Evolutionary conservation across 2,329 filamentous ascomycete species (phyloP).

Genomic region (Trichoderma sp.): DNA sequence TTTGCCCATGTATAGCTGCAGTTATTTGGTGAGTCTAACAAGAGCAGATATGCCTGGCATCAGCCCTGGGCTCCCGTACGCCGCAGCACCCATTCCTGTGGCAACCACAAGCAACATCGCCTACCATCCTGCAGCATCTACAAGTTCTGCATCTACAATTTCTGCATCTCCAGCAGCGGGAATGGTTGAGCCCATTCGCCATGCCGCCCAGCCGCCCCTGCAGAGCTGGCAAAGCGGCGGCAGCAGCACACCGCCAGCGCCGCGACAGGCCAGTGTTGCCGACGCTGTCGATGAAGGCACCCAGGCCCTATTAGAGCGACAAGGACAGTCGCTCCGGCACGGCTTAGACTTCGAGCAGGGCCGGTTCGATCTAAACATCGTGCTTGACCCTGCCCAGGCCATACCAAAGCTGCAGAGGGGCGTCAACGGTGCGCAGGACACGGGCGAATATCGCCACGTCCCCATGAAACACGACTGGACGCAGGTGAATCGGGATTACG

Average conservation of each 20-base stretch:
- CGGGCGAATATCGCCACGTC: slow-evolving; percentile 42
- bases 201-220: not conserved
- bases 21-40: not conserved
- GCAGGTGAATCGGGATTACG: slow-evolving; percentile 27
- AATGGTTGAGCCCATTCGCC: not conserved
- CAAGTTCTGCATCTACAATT: not conserved
- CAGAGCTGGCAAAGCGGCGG: slow-evolving; percentile 12
- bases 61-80: slow-evolving; percentile 33
- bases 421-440: slow-evolving; percentile 46
- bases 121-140: slow-evolving; percentile 12
- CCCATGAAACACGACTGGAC: slow-evolving; percentile 53
- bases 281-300: slow-evolving; percentile 6
- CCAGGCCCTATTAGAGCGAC: slow-evolving; percentile 40
- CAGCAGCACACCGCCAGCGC: not conserved
- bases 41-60: slow-evolving; percentile 26
- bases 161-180: not conserved
- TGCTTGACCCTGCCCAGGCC: slow-evolving; percentile 58
- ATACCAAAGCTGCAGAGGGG: slow-evolving; percentile 51
- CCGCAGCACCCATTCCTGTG: slow-evolving; percentile 25
- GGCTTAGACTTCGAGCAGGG: slow-evolving; percentile 62
- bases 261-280: not conserved
- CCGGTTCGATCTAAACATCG: slow-evolving; percentile 68
- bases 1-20: not conserved
- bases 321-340: slow-evolving; percentile 49
- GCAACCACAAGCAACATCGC: slow-evolving; percentile 20